These are phyloP conservation scores for Kwoniella europaea DNA, from an alignment of 768 basidiomycete species.

Conservation along the genomic window DNA sequence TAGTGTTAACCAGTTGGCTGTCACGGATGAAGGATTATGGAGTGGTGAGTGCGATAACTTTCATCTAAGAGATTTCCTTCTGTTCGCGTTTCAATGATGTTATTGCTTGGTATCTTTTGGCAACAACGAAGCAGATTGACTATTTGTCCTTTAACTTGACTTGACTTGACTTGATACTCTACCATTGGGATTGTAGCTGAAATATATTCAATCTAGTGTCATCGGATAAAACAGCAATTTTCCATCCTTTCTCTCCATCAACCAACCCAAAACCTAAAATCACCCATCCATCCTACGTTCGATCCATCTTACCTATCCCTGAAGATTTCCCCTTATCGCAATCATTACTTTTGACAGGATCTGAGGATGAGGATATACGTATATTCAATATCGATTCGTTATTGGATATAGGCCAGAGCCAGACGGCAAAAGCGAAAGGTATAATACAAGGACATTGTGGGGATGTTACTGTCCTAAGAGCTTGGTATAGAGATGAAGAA, in stretches of 20 bases:
- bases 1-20: slow-evolving; percentile 73
- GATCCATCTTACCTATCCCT: slow-evolving; percentile 68
- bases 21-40: slow-evolving; percentile 79
- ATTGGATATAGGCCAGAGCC: slow-evolving; percentile 59
- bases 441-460: slow-evolving; percentile 84
- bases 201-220: slow-evolving; percentile 67
- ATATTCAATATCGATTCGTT: slow-evolving; percentile 75
- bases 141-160: too few relatives aligned
- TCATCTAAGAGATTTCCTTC: too few relatives aligned
- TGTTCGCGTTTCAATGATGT: too few relatives aligned
- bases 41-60: slow-evolving; percentile 66
- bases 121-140: too few relatives aligned
- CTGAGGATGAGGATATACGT: slow-evolving; percentile 76
- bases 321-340: slow-evolving; percentile 61
- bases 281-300: slow-evolving; percentile 69
- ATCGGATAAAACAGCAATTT: slow-evolving; percentile 79
- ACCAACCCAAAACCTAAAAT: slow-evolving; percentile 44
- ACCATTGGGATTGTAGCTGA: background rate
- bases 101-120: too few relatives aligned
- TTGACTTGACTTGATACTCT: too few relatives aligned
- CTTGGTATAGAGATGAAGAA: slow-evolving; percentile 68
- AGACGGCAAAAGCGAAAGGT: slow-evolving; percentile 15
- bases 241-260: slow-evolving; percentile 59
- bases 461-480: slow-evolving; percentile 75
- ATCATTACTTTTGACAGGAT: slow-evolving; percentile 79